A percentile compares a stretch with the other conserved stretches of the same genome.
phyloP scores from a whole-genome alignment of 768 basidiomycete genomes.

The Tulasnella calospora region DNA sequence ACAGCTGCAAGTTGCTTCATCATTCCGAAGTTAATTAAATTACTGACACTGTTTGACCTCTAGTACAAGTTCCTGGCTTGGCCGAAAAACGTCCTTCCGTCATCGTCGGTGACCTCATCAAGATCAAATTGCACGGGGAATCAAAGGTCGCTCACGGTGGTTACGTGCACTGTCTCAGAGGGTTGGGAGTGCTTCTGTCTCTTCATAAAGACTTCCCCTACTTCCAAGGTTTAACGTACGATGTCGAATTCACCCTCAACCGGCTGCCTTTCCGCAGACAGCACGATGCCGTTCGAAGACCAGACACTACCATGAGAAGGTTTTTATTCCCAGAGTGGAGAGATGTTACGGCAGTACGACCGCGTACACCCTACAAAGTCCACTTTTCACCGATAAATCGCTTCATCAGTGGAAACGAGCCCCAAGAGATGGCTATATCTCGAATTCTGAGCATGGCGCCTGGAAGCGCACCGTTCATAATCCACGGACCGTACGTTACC shows the following conservation, averaged over 20 bases:
- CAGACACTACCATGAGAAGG: neutral
- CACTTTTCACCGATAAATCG: neutral
- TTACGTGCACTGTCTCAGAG: neutral
- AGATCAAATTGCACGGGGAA: neutral
- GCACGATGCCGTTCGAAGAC: slow-evolving; percentile 1
- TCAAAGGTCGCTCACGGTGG: neutral
- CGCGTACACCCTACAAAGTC: neutral
- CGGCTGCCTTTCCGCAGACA: neutral
- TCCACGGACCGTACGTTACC: slow-evolving; percentile 23
- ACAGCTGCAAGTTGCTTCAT: neutral
- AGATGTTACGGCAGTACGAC: neutral
- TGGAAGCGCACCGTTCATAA: slow-evolving; percentile 14
- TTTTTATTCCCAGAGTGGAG: neutral
- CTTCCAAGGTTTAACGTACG: neutral
- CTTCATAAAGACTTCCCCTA: neutral
- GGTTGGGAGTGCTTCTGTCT: neutral
- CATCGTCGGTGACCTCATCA: slow-evolving; percentile 10
- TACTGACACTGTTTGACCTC: neutral
- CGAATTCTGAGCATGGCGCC: slow-evolving; percentile 8
- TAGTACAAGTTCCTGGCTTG: slow-evolving; percentile 14
- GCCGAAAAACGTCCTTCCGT: slow-evolving; percentile 25
- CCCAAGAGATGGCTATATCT: slow-evolving; percentile 13
- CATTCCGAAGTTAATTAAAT: neutral
- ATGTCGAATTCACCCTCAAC: neutral
- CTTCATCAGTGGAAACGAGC: neutral